These are phyloP conservation scores for Talaromyces sp. DNA, from an alignment of 2,329 filamentous ascomycete genomes.

Conservation along the genomic window DNA sequence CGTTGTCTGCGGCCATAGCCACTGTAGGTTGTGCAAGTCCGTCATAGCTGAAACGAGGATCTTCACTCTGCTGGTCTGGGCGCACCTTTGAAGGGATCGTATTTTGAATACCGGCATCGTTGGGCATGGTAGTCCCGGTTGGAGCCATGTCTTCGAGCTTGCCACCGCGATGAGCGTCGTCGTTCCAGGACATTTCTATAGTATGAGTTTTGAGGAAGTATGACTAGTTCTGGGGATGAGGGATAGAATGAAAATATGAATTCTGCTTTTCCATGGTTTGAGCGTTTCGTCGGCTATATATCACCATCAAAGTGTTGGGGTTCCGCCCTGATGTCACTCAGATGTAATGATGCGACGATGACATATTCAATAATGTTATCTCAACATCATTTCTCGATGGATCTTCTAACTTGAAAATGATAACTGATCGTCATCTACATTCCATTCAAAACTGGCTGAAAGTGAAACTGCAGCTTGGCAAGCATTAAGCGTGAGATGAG, in stretches of 20 bases:
- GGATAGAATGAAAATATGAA: neutral
- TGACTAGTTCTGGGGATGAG: neutral
- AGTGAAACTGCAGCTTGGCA: too few species aligned
- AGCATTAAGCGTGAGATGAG: too few species aligned
- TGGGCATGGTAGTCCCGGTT: constrained; percentile 32
- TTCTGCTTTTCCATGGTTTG: neutral
- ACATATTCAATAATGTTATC: too few species aligned
- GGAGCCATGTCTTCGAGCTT: constrained; percentile 25
- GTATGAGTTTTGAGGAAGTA: neutral
- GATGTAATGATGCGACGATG: neutral
- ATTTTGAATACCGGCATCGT: constrained; percentile 42
- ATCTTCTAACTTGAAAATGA: too few species aligned
- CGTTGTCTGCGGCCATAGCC: constrained; percentile 44
- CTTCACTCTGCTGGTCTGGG: constrained; percentile 33
- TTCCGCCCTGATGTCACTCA: neutral
- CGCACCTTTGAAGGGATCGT: constrained; percentile 35
- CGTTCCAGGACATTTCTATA: constrained; percentile 9
- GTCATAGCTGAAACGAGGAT: constrained; percentile 50
- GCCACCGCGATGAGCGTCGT: constrained; percentile 21
- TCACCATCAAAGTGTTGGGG: neutral
- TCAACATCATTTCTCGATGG: neutral
- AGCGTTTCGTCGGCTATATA: neutral
- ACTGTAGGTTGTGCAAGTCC: constrained; percentile 22
- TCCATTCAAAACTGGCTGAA: too few species aligned
- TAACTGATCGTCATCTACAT: too few species aligned